Evolutionary conservation across 2,329 filamentous ascomycete genomes (phyloP).

Genomic region (Paecilomyces sp.): DNA sequence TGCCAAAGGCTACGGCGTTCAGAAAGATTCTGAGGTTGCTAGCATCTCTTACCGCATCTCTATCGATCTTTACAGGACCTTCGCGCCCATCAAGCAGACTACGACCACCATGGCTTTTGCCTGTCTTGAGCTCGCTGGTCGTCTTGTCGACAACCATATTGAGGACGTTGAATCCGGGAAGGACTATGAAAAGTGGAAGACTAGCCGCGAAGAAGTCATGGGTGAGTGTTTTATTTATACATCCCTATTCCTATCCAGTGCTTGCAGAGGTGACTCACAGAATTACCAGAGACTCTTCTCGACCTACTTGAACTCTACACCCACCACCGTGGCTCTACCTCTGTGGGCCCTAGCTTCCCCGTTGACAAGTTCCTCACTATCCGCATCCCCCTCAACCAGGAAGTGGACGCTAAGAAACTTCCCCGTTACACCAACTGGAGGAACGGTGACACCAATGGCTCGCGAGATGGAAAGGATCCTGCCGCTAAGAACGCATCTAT

Average conservation of each 20-base stretch:
- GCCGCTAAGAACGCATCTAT: constrained; percentile 2
- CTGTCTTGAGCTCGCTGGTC: constrained; percentile 70
- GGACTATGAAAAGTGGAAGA: constrained; percentile 45
- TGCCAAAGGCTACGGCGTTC: constrained; percentile 51
- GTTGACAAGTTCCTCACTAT: constrained; percentile 76
- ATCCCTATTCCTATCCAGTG: not conserved
- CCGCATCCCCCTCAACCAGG: constrained; percentile 79
- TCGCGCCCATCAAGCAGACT: constrained; percentile 82
- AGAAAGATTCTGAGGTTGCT: constrained; percentile 49
- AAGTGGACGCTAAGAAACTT: constrained; percentile 57
- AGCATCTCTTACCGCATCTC: constrained; percentile 72
- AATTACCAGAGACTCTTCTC: constrained; percentile 67
- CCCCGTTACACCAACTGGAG: constrained; percentile 57
- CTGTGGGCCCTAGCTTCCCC: constrained; percentile 64
- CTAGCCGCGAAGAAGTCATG: constrained; percentile 40
- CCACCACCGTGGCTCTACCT: constrained; percentile 67
- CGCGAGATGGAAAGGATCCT: constrained; percentile 14
- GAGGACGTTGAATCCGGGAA: constrained; percentile 41
- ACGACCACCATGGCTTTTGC: constrained; percentile 79
- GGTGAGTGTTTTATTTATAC: constrained; percentile 22
- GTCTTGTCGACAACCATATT: constrained; percentile 54
- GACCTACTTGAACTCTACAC: constrained; percentile 91
- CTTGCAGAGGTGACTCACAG: constrained; percentile 8
- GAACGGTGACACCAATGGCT: constrained; percentile 20
- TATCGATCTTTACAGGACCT: constrained; percentile 87